phyloP scores from a whole-genome alignment of 2,329 filamentous ascomycete species.

The Pseudomassariella vexata region DNA sequence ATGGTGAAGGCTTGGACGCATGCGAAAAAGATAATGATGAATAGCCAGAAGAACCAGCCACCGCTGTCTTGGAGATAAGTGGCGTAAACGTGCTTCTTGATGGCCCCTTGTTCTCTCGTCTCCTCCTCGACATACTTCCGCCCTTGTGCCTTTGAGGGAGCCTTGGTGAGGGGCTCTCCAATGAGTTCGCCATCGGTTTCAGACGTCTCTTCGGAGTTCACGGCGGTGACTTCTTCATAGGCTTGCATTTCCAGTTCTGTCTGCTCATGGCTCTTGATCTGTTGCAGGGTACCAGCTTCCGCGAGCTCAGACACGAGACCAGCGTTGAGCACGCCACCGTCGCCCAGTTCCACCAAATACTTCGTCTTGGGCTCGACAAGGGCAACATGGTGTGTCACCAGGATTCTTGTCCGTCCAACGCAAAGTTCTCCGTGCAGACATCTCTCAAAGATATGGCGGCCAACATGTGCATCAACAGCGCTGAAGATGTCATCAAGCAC shows the following conservation, averaged over 20 bases:
- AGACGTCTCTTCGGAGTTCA: slow-evolving; percentile 49
- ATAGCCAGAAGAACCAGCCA: slow-evolving; percentile 53
- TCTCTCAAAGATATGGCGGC: slow-evolving; percentile 71
- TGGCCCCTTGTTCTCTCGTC: slow-evolving; percentile 61
- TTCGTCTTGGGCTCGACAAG: slow-evolving; percentile 66
- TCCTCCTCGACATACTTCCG: slow-evolving; percentile 76
- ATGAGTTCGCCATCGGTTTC: slow-evolving; percentile 31
- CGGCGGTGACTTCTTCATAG: slow-evolving; percentile 45
- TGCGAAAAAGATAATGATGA: slow-evolving; percentile 49
- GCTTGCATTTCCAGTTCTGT: slow-evolving; percentile 35
- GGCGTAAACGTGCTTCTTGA: slow-evolving; percentile 61
- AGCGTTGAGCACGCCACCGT: slow-evolving; percentile 59
- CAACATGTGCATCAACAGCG: slow-evolving; percentile 76
- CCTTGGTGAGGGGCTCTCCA: slow-evolving; percentile 39
- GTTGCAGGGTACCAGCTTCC: slow-evolving; percentile 47
- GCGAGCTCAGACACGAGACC: slow-evolving; percentile 62
- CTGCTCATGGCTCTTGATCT: slow-evolving; percentile 53
- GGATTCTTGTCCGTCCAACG: slow-evolving; percentile 63
- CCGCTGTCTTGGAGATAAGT: slow-evolving; percentile 64
- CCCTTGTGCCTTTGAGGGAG: slow-evolving; percentile 41
- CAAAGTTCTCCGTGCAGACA: slow-evolving; percentile 68
- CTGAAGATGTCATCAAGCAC: slow-evolving; percentile 82
- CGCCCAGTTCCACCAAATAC: slow-evolving; percentile 67
- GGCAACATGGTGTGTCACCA: slow-evolving; percentile 76
- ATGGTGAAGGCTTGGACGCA: slow-evolving; percentile 48